Evolutionary conservation across 2,329 filamentous ascomycete species (phyloP), one percentile per base, ranked within the genome.

Genomic region (Teratosphaeriaceae sp.): DNA sequence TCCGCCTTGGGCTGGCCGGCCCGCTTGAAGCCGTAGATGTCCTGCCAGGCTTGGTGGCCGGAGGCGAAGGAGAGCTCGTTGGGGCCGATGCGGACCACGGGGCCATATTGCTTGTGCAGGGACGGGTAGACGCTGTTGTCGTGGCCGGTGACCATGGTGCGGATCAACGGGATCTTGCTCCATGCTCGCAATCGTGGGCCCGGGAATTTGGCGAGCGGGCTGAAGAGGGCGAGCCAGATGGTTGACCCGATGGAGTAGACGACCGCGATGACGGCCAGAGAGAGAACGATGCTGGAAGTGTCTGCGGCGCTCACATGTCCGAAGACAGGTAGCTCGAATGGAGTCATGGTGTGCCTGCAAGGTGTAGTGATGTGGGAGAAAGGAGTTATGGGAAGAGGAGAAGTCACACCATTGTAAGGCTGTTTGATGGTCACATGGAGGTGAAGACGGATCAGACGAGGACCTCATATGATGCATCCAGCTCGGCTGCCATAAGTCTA

Each of bases 141-240:
- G 3, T 26, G 44, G 18, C 58, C 58, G 21, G 26, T 31, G 13
- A 47, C 26, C 12, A 50, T 43, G 9, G 45, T 46, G 1, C 43
- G n/a, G 16, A 55, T 38, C 13, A 20, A 13, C 9, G 58, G 58
- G 15, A 52, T 20, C 8, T 41, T 48, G 31, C 47, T 52, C 31
- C 56, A 42, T n/a, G 47, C 49, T 23, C 50, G 43, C 7, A 53
- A 31, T 16, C 58, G 57, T 2, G 71, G 68, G 0, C 70, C 71
- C 1, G 69, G 70, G 21, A 66, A 67, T 30, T 66, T 63, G 16
- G 57, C 52, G 0, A 72, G 58, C 3, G 70, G 69, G 26, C 70
- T 65, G 44, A 72, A 66, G 49, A 60, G 70, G 15, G 65, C 46
- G 42, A 62, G 64, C 53, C 70, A 67, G 27, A 67, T 48, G 21